These are phyloP conservation scores for Cyclotella kingstonii DNA, from an alignment of 108 stramenopile species.

Conservation along the genomic window DNA sequence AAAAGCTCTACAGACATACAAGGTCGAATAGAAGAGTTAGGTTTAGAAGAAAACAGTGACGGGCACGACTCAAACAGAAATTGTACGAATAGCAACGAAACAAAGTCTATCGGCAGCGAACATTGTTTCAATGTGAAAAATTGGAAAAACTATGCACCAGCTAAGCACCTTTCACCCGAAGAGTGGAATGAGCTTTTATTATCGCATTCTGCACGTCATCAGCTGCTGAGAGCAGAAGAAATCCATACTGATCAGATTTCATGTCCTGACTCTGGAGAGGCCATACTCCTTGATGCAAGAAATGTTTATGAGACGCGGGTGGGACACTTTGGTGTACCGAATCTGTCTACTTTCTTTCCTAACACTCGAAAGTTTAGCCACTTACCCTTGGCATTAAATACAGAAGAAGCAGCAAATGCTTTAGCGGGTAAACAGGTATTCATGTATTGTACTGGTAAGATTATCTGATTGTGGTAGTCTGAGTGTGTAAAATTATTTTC, in stretches of 20 bases:
- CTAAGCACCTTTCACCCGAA: slow-evolving; percentile 55
- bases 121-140: slow-evolving; percentile 16
- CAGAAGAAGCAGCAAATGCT: slow-evolving; percentile 40
- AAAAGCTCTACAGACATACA: too few relatives aligned
- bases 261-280: slow-evolving; percentile 12
- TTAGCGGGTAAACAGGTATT: slow-evolving; percentile 61
- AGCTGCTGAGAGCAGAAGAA: neutral
- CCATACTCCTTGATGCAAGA: slow-evolving; percentile 70
- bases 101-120: neutral
- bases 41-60: too few relatives aligned
- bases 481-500: too few relatives aligned
- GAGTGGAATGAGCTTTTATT: slow-evolving; percentile 70
- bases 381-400: slow-evolving; percentile 60
- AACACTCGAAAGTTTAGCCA: slow-evolving; percentile 87
- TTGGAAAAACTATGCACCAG: slow-evolving; percentile 50
- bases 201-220: slow-evolving; percentile 9
- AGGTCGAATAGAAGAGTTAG: too few relatives aligned
- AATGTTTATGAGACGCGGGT: slow-evolving; percentile 78
- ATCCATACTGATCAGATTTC: neutral
- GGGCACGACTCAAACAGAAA: too few relatives aligned
- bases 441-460: slow-evolving; percentile 53
- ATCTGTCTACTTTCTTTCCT: slow-evolving; percentile 52
- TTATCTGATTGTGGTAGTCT: neutral
- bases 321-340: slow-evolving; percentile 66
- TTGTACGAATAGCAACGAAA: neutral